Conservation (phyloP, 176 grass and related monocot genomes). For the Raddia guianensis region DNA sequence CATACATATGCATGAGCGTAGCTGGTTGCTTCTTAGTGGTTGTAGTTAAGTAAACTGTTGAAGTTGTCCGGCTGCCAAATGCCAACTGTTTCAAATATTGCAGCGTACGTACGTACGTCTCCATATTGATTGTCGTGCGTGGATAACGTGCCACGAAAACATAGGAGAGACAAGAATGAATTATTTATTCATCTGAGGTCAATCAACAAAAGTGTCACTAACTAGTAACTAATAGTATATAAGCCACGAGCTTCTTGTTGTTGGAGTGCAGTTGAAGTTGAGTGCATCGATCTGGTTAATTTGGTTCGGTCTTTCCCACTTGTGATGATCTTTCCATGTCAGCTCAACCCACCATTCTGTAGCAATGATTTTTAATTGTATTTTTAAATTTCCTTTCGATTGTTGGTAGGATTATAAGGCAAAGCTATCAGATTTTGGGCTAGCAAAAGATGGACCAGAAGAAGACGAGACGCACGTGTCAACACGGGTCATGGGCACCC, state of each 20-base stretch:
- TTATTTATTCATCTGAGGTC: not conserved
- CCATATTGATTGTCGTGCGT: not conserved
- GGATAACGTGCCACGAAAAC: not conserved
- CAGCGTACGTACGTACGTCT: not conserved
- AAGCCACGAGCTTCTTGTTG: not conserved
- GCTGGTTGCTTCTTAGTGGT: not conserved
- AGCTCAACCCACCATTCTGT: not conserved
- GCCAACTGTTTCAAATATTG: constrained; percentile 45
- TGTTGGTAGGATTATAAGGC: constrained; percentile 64
- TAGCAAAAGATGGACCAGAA: constrained; percentile 79
- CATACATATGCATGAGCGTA: not conserved
- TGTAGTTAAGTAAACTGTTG: constrained; percentile 15
- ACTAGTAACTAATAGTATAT: not conserved
- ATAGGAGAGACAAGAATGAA: not conserved
- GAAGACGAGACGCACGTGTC: constrained; percentile 92
- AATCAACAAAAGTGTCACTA: not conserved
- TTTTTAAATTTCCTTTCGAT: not conserved
- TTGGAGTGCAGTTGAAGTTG: not conserved
- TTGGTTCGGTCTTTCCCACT: constrained; percentile 1
- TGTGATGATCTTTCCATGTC: not conserved
- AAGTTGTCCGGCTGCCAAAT: constrained; percentile 31
- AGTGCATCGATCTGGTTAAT: not conserved
- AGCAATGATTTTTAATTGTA: not conserved
- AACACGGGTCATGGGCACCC: constrained; percentile 88
- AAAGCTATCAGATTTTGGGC: constrained; percentile 92